These are phyloP conservation scores for Fusarium nanum DNA, from an alignment of 2,329 filamentous ascomycete genomes.

Conservation along the genomic window DNA sequence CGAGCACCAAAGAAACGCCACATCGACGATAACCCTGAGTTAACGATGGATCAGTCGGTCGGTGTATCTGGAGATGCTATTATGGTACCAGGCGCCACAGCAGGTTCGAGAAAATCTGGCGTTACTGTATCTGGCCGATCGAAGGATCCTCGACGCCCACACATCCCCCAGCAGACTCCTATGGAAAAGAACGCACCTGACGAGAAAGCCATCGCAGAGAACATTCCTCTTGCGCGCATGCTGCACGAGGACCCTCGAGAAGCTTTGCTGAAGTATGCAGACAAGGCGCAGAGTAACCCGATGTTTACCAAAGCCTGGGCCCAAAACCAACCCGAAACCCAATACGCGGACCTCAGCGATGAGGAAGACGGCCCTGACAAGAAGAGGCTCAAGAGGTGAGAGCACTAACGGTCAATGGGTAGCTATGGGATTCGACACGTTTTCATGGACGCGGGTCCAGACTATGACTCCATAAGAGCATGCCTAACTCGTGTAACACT, in stretches of 20 bases:
- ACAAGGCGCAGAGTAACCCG: constrained; percentile 91
- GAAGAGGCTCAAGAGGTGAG: constrained; percentile 68
- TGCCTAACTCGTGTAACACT: constrained; percentile 23
- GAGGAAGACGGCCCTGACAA: constrained; percentile 79
- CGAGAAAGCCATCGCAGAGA: constrained; percentile 86
- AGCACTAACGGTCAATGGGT: constrained; percentile 21
- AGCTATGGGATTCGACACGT: constrained; percentile 7
- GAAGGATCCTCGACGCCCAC: constrained; percentile 83
- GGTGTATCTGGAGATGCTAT: constrained; percentile 88
- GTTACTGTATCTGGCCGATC: constrained; percentile 82
- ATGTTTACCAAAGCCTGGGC: constrained; percentile 96
- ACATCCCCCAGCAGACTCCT: constrained; percentile 85
- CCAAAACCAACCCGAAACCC: constrained; percentile 88
- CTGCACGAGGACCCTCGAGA: constrained; percentile 96
- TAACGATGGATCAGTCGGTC: constrained; percentile 84
- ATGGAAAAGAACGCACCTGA: constrained; percentile 93
- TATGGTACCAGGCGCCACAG: constrained; percentile 72
- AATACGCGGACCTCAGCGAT: constrained; percentile 91
- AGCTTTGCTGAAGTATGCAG: constrained; percentile 93
- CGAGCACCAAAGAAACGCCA: constrained; percentile 94
- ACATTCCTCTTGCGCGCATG: constrained; percentile 91
- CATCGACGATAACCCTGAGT: constrained; percentile 89
- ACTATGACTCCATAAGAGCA: constrained; percentile 10
- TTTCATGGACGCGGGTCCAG: constrained; percentile 16
- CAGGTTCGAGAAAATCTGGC: constrained; percentile 68